These are phyloP conservation scores for Colletotrichum sp. DNA, from an alignment of 2,329 filamentous ascomycete genomes.

Conservation along the genomic window DNA sequence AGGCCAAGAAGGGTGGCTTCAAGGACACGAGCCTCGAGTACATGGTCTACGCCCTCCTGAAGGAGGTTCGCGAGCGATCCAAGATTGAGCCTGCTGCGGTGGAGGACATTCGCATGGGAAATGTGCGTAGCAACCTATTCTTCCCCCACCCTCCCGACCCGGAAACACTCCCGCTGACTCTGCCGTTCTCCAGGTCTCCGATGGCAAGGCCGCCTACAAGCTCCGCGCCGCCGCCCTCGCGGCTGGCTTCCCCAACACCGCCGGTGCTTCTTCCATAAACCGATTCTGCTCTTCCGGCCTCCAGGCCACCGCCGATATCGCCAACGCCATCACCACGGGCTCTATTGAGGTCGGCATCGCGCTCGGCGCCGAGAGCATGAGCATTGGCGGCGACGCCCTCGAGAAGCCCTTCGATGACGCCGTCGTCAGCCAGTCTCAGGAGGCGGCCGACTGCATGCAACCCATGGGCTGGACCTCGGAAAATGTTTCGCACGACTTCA, in stretches of 20 bases:
- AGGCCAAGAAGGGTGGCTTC: conserved; percentile 90
- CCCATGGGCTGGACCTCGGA: conserved; percentile 99
- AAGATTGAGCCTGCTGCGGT: conserved; percentile 81
- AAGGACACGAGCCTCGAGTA: conserved; percentile 93
- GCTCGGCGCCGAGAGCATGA: conserved; percentile 90
- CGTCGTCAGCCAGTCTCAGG: conserved; percentile 73
- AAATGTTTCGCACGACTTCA: conserved; percentile 92
- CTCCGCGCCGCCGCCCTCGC: conserved; percentile 86
- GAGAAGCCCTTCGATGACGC: conserved; percentile 78
- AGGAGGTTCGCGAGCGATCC: conserved; percentile 74
- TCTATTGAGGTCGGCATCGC: conserved; percentile 89
- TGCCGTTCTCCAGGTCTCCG: conserved; percentile 66
- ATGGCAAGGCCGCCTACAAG: conserved; percentile 88
- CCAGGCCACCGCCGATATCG: conserved; percentile 94
- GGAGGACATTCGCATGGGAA: conserved; percentile 91
- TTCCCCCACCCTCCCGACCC: no score
- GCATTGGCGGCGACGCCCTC: conserved; percentile 71
- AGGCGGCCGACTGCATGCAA: conserved; percentile 85
- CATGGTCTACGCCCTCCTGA: conserved; percentile 81
- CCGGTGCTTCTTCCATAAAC: conserved; percentile 82
- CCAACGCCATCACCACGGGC: conserved; percentile 80
- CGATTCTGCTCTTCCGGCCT: conserved; percentile 97
- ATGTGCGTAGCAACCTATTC: conserved; percentile 60
- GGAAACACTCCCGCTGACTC: neutral
- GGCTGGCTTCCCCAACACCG: conserved; percentile 92